phyloP scores from a whole-genome alignment of 2,329 filamentous ascomycete genomes.

The Fusarium musae region DNA sequence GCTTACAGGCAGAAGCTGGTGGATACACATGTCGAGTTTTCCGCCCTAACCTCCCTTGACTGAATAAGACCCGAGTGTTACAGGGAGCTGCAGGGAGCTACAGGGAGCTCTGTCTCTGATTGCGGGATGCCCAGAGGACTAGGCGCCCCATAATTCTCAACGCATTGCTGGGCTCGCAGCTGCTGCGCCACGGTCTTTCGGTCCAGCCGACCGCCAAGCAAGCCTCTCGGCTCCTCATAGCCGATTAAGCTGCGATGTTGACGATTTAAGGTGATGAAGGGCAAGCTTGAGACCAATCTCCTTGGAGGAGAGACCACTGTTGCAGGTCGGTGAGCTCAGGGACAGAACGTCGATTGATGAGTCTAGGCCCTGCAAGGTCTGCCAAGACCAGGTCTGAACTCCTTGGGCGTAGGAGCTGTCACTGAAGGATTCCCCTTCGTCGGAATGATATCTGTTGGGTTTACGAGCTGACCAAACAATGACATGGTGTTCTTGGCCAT shows the following conservation, averaged over 20 bases:
- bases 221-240: constrained; percentile 47
- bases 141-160: constrained; percentile 44
- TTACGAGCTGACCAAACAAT: constrained; percentile 10
- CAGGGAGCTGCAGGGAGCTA: constrained; percentile 42
- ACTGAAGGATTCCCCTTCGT: constrained; percentile 35
- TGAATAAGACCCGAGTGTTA: constrained; percentile 27
- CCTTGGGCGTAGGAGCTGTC: constrained; percentile 19
- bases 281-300: constrained; percentile 34
- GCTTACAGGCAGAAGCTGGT: constrained; percentile 34
- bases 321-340: constrained; percentile 33
- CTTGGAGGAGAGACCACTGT: constrained; percentile 22
- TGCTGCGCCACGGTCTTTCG: constrained; percentile 46
- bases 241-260: constrained; percentile 41
- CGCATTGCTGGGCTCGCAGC: constrained; percentile 40
- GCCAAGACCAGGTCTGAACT: constrained; percentile 28
- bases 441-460: constrained; percentile 12
- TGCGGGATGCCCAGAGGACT: constrained; percentile 40
- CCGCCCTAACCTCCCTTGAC: constrained; percentile 38
- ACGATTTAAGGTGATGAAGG: constrained; percentile 35
- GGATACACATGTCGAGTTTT: constrained; percentile 32
- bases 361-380: constrained; percentile 27
- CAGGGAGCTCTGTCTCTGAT: constrained; percentile 37
- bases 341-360: constrained; percentile 10
- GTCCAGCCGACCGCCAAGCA: constrained; percentile 46
- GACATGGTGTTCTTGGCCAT: constrained; percentile 22